These are phyloP conservation scores for Prosopis cineraria DNA, from an alignment of 306 rosid genomes.

Conservation along the genomic window DNA sequence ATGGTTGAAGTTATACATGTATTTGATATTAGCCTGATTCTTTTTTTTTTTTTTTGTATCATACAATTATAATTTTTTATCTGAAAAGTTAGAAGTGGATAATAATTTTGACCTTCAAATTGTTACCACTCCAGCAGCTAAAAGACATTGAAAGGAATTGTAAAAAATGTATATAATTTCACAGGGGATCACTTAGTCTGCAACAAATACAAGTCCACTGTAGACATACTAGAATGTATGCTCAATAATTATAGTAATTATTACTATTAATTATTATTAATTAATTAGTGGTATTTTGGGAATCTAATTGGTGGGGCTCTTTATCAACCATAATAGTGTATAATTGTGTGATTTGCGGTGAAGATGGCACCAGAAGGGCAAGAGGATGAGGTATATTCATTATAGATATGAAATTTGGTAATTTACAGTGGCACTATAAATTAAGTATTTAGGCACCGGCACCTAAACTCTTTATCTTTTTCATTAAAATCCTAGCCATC, in stretches of 20 bases:
- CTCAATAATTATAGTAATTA: no score
- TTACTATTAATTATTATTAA: neutral
- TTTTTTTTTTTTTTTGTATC: no score
- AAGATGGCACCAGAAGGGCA: slow-evolving; percentile 28
- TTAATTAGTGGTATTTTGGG: neutral
- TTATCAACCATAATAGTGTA: neutral
- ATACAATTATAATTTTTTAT: no score
- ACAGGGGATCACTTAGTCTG: neutral
- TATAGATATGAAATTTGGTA: slow-evolving; percentile 18
- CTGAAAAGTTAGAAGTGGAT: no score
- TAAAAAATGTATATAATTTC: neutral
- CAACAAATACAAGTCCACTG: slow-evolving; percentile 9
- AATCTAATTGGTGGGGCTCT: slow-evolving; percentile 1
- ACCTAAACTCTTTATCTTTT: slow-evolving; percentile 42
- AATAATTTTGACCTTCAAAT: no score
- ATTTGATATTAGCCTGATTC: neutral
- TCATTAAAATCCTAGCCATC: slow-evolving; percentile 28
- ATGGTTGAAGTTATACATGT: neutral
- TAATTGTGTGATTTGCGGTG: slow-evolving; percentile 22
- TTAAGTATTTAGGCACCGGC: slow-evolving; percentile 18
- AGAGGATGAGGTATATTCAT: slow-evolving; percentile 17
- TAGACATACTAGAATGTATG: neutral
- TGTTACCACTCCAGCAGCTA: neutral
- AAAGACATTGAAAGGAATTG: neutral
- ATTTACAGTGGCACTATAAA: slow-evolving; percentile 25